Percentiles rank a stretch among this genome's conserved stretches.
phyloP scores from a whole-genome alignment of 139 green algal genomes.

The Chloropicon primus region DNA sequence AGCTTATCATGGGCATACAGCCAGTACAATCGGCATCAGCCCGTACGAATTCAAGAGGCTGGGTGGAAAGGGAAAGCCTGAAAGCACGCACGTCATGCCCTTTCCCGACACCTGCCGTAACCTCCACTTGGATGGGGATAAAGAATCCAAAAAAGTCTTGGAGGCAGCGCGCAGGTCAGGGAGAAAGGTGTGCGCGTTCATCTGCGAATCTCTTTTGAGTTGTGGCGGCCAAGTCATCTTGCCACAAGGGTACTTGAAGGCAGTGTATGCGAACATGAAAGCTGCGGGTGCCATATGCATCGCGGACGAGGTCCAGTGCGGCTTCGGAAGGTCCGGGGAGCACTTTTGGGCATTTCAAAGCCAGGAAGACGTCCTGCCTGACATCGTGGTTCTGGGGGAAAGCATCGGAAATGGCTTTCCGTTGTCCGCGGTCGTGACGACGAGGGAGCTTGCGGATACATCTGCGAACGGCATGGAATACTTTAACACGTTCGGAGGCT shows the following conservation, averaged over 20 bases:
- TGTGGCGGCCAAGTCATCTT: constrained; percentile 49
- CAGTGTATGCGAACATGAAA: constrained; percentile 38
- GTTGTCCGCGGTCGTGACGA: constrained; percentile 37
- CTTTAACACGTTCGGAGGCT: constrained; percentile 43
- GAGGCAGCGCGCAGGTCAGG: constrained; percentile 14
- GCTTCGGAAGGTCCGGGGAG: constrained; percentile 43
- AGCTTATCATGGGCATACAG: constrained; percentile 66
- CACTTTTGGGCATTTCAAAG: constrained; percentile 51
- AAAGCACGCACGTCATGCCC: constrained; percentile 43
- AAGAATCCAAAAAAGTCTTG: constrained; percentile 2
- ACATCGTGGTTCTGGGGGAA: constrained; percentile 61
- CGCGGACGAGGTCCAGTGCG: constrained; percentile 56
- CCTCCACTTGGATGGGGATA: constrained; percentile 10
- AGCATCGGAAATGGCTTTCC: constrained; percentile 49
- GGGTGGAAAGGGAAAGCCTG: constrained; percentile 22
- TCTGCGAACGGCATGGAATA: constrained; percentile 53
- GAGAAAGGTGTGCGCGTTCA: constrained; percentile 34
- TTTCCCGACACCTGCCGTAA: constrained; percentile 36
- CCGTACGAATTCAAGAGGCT: constrained; percentile 61
- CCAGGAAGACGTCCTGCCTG: constrained; percentile 38
- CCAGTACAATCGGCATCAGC: constrained; percentile 27
- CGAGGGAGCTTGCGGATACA: constrained; percentile 15
- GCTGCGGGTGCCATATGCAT: constrained; percentile 37
- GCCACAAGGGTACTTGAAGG: constrained; percentile 27
- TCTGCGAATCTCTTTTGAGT: constrained; percentile 41